phyloP scores from a whole-genome alignment of 192 early-diverging fungal species.

The Rhizophagus sp. region DNA sequence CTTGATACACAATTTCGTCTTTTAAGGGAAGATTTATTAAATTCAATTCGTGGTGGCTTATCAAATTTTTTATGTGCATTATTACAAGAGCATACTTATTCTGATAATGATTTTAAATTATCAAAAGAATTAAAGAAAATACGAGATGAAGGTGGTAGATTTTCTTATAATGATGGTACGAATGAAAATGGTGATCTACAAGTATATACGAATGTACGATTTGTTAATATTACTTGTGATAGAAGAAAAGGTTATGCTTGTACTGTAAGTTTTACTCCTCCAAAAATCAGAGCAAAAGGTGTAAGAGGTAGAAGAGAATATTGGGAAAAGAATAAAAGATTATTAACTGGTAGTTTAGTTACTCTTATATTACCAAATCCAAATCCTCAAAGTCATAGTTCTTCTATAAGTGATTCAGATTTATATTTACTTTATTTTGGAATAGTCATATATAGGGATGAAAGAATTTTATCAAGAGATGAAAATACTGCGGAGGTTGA shows the following conservation, averaged over 20 bases:
- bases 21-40: slow-evolving; percentile 58
- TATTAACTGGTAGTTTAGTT: slow-evolving; percentile 39
- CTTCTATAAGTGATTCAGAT: background rate
- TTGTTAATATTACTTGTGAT: no score
- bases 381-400: no score
- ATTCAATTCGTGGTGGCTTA: slow-evolving; percentile 45
- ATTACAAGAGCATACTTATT: slow-evolving; percentile 4
- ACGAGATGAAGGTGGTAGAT: no score
- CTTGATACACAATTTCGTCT: slow-evolving; percentile 63
- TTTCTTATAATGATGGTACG: no score
- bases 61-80: slow-evolving; percentile 34
- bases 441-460: slow-evolving; percentile 37
- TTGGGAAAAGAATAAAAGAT: background rate
- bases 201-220: no score
- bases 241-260: no score
- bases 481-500: slow-evolving; percentile 21
- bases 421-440: slow-evolving; percentile 31
- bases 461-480: slow-evolving; percentile 29
- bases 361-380: slow-evolving; percentile 37
- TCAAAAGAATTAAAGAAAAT: slow-evolving; percentile 6
- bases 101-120: no score
- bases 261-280: no score
- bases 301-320: no score
- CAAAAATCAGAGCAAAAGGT: no score
- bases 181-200: background rate